Percentiles rank a stretch among this genome's conserved stretches.
Conservation (phyloP, 345 rosid species). For the Gossypium longicalyx region DNA sequence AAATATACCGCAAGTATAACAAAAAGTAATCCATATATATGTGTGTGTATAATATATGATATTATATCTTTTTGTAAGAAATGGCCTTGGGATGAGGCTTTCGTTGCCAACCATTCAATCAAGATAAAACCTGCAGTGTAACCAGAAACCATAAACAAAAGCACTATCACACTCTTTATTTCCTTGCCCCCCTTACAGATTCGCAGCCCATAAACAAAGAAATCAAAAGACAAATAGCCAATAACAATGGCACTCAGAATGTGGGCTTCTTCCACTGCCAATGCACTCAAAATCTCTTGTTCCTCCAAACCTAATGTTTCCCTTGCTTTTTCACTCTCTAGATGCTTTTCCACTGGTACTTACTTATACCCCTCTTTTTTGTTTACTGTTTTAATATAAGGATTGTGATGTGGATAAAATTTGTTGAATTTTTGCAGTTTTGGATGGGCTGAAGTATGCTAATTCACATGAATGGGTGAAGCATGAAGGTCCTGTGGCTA, state of each 20-base stretch:
- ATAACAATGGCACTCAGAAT: slow-evolving; percentile 70
- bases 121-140: slow-evolving; percentile 34
- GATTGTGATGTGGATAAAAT: background rate
- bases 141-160: slow-evolving; percentile 2
- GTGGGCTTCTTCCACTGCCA: slow-evolving; percentile 97
- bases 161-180: slow-evolving; percentile 10
- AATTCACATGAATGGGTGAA: slow-evolving; percentile 95
- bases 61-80: background rate
- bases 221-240: background rate
- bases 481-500: slow-evolving; percentile 83
- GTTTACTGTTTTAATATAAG: background rate
- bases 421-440: slow-evolving; percentile 37
- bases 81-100: slow-evolving; percentile 56
- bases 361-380: background rate
- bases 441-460: slow-evolving; percentile 93
- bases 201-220: slow-evolving; percentile 16
- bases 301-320: slow-evolving; percentile 41
- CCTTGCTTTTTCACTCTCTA: slow-evolving; percentile 55
- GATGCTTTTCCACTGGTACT: slow-evolving; percentile 80
- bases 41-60: background rate
- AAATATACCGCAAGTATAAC: too few species aligned
- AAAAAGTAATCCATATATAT: too few species aligned
- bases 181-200: background rate
- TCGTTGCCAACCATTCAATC: slow-evolving; percentile 69
- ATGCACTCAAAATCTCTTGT: slow-evolving; percentile 67